phyloP scores from a whole-genome alignment of 345 rosid genomes.

The Melaleuca quinquenervia region DNA sequence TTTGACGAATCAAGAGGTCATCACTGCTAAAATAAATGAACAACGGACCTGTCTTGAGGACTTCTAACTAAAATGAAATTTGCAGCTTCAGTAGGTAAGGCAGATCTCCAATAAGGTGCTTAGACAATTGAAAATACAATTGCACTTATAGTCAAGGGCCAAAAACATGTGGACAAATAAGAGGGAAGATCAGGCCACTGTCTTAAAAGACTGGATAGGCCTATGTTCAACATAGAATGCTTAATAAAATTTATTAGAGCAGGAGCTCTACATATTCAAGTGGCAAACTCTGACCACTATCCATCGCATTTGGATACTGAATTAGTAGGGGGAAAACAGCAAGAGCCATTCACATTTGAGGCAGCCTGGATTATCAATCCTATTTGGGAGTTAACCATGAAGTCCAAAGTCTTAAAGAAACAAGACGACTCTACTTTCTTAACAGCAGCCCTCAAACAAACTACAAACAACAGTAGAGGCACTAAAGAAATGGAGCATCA shows the following conservation, averaged over 20 bases:
- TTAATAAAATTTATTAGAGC: background rate
- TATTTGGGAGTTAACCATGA: background rate
- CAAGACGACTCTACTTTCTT: background rate
- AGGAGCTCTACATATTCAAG: background rate
- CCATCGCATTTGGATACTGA: background rate
- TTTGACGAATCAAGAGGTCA: background rate
- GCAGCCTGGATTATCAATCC: background rate
- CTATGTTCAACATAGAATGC: background rate
- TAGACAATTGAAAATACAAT: background rate
- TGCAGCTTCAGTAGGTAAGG: background rate
- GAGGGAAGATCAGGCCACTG: background rate
- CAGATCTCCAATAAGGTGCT: background rate
- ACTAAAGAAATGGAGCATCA: background rate
- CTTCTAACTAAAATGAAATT: background rate
- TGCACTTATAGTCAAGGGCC: background rate
- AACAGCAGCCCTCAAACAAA: background rate
- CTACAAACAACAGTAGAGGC: background rate
- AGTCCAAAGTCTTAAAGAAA: background rate
- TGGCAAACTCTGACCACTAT: background rate
- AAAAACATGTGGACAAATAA: background rate
- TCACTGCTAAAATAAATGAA: background rate
- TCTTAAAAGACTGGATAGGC: background rate
- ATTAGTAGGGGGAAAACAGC: background rate
- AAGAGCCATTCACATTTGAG: background rate
- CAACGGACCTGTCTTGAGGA: background rate